Evolutionary conservation across 2,329 filamentous ascomycete species (phyloP).

Genomic region (Pseudogymnoascus sp.): DNA sequence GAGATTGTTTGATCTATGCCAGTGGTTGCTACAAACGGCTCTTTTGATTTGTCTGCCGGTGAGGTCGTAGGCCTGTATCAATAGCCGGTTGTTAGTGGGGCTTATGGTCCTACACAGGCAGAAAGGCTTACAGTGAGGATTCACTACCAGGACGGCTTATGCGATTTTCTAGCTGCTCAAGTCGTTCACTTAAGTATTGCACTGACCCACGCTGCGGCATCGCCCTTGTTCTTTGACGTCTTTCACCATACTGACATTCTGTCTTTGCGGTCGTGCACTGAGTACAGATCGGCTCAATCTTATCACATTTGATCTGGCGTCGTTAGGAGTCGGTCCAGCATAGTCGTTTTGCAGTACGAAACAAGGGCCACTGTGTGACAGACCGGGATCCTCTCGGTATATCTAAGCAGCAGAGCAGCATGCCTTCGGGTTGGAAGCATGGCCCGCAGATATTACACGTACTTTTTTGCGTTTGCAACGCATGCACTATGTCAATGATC

Average conservation of each 20-base stretch:
- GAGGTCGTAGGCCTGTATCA: neutral
- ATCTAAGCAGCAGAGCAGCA: neutral
- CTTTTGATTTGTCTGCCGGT: neutral
- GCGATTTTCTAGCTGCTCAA: neutral
- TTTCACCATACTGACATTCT: slow-evolving; percentile 1
- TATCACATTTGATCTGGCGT: slow-evolving; percentile 1
- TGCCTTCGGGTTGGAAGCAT: neutral
- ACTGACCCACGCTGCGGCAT: neutral
- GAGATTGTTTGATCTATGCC: neutral
- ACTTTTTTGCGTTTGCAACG: neutral
- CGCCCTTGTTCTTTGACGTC: neutral
- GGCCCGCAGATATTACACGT: neutral
- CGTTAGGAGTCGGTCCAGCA: neutral
- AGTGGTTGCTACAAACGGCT: neutral
- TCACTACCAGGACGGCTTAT: neutral
- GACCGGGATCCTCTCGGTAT: neutral
- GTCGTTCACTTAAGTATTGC: neutral
- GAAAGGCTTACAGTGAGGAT: neutral
- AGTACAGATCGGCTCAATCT: neutral
- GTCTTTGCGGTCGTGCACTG: neutral
- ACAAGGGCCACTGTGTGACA: neutral
- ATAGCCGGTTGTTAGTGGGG: neutral
- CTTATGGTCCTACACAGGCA: neutral
- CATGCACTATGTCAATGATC: neutral
- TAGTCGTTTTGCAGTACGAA: neutral